Percentiles rank a stretch among this genome's conserved stretches.
These are phyloP conservation scores for Brachypodium distachyon DNA, from an alignment of 202 grass and related monocot species.

Conservation along the genomic window DNA sequence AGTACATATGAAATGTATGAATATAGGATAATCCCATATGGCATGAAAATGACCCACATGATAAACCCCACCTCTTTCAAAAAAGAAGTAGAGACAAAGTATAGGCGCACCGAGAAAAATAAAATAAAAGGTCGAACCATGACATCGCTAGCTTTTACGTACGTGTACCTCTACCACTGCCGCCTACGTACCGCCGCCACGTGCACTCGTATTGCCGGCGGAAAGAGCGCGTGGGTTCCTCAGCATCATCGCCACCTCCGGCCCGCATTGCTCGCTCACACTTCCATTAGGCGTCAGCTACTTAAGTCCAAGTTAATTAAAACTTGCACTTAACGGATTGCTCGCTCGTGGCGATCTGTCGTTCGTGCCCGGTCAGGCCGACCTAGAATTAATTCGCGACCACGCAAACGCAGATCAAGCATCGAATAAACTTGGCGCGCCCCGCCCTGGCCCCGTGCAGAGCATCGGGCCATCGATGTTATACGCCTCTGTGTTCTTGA, in stretches of 20 bases:
- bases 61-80: too few species aligned
- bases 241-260: background rate
- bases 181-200: background rate
- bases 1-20: too few species aligned
- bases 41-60: too few species aligned
- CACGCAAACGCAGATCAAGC: conserved; percentile 14
- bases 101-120: too few species aligned
- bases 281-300: background rate
- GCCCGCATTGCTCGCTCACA: background rate
- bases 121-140: background rate
- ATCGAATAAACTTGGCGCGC: background rate
- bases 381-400: conserved; percentile 33
- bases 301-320: background rate
- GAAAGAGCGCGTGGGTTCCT: background rate
- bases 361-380: background rate
- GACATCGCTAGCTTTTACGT: background rate
- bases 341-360: background rate
- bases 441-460: background rate
- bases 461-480: background rate
- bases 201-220: background rate
- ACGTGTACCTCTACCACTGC: too few species aligned
- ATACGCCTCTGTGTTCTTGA: conserved; percentile 26
- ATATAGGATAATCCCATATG: too few species aligned
- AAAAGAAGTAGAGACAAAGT: too few species aligned
- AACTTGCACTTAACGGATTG: background rate